A percentile compares a stretch with the other conserved stretches of the same genome.
phyloP scores from a whole-genome alignment of 495 filamentous ascomycete species.

The Hypoxylon lenormandii region DNA sequence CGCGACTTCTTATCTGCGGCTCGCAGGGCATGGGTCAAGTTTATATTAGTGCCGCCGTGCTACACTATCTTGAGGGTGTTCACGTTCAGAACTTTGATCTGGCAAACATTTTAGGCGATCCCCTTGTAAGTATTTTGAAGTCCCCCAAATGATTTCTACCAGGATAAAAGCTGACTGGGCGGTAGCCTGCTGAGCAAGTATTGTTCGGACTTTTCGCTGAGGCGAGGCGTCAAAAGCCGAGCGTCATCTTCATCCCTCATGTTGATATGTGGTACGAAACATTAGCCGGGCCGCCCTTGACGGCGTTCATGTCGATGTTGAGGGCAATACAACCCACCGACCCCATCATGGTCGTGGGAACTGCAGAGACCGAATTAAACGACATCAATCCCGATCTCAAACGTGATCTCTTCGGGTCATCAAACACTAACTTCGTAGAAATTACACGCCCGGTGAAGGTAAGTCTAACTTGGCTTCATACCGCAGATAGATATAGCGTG shows the following conservation, averaged over 20 bases:
- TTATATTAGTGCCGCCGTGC: constrained; percentile 85
- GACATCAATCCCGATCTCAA: constrained; percentile 69
- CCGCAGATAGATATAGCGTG: not conserved
- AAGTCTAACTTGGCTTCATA: constrained; percentile 39
- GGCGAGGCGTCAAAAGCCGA: constrained; percentile 91
- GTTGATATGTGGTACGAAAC: constrained; percentile 84
- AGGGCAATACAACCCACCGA: constrained; percentile 84
- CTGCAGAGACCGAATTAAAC: constrained; percentile 73
- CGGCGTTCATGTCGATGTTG: constrained; percentile 82
- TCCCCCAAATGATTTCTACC: constrained; percentile 36
- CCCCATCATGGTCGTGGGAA: constrained; percentile 84
- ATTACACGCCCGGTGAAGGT: constrained; percentile 73
- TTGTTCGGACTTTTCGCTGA: constrained; percentile 91
- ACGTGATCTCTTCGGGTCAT: constrained; percentile 83
- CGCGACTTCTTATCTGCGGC: constrained; percentile 83
- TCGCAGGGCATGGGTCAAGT: constrained; percentile 89
- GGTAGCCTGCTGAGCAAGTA: constrained; percentile 80
- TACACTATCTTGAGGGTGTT: constrained; percentile 90
- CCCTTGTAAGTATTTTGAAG: constrained; percentile 66
- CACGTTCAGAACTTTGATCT: constrained; percentile 97
- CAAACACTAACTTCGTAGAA: constrained; percentile 77
- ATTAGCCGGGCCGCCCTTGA: constrained; percentile 66
- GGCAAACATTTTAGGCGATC: constrained; percentile 74
- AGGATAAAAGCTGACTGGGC: constrained; percentile 39
- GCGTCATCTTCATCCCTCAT: constrained; percentile 92